Evolutionary conservation across 1,284 basidiomycete species (phyloP).

Genomic region (Sanguinoderma infundibulare): DNA sequence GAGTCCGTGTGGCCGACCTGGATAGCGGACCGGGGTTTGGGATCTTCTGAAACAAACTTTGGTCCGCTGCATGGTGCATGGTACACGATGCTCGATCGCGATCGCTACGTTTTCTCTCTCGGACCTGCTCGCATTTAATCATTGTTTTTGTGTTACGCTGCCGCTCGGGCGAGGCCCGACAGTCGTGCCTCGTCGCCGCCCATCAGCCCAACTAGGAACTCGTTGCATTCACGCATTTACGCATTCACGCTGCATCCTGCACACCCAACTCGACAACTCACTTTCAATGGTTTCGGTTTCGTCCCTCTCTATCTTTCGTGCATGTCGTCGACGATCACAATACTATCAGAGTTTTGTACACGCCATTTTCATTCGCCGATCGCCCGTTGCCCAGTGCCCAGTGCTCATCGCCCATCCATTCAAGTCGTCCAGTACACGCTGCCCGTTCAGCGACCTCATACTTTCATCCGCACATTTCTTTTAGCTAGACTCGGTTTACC

Average conservation of each 20-base stretch:
- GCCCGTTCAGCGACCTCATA: not conserved
- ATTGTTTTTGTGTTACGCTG: not conserved
- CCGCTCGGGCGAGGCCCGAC: not conserved
- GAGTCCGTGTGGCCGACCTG: not conserved
- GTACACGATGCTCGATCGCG: not conserved
- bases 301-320: not conserved
- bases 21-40: constrained; percentile 21
- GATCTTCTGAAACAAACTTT: too few species aligned
- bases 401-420: not conserved
- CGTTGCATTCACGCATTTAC: not conserved
- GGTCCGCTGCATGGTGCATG: constrained; percentile 10
- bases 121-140: constrained; percentile 27
- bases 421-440: not conserved
- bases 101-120: not conserved
- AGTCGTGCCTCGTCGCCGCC: not conserved
- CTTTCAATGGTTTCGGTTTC: not conserved
- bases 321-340: not conserved
- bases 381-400: not conserved
- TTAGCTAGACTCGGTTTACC: constrained; percentile 16
- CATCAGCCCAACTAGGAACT: not conserved
- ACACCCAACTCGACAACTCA: not conserved
- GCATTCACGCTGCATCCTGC: not conserved
- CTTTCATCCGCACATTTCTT: not conserved
- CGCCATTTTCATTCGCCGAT: too few species aligned
- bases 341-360: not conserved